Evolutionary conservation across 495 filamentous ascomycete species (phyloP), one percentile per base, ranked within the genome.

Genomic region (Amniculicola lignicola): DNA sequence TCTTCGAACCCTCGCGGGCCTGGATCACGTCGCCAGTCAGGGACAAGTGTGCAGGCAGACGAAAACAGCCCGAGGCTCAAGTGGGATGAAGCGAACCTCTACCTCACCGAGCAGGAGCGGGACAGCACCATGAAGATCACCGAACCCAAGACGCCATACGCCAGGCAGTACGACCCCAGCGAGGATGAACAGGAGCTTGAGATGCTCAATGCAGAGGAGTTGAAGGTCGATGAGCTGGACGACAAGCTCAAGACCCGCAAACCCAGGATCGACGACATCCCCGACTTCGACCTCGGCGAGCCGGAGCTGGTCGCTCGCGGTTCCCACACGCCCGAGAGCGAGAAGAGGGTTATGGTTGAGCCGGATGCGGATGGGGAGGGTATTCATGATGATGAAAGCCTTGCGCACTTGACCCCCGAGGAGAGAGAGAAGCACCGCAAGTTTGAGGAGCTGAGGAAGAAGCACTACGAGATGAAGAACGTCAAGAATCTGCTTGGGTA

Each of bases 381-480:
- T 6, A 45, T 51, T 58, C 77, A 81, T 31, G 77, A 75, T 45
- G 79, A 80, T 23, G 80, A 82, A 59, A n/a, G n/a, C n/a, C 63
- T 78, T 46, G 71, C 78, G 16, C 74, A 84, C 18, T 76, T 88
- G 64, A 83, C 77, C 21, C 78, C 83, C 29, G 91, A 96, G 70
- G 90, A 93, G 61, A 73, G 74, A 53, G 89, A 88, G 75, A 95
- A 96, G 75, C 93, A 98, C 67, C 80, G 80, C 55, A 79, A 85
- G 69, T 98, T 98, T 66, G 91, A 95, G 74, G 77, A 87, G 73
- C 79, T 89, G 77, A 79, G 93, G 69, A 95, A 90, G 81, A 89
- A 82, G 73, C 93, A 98, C 70, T 98, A 98, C 69, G 94, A 97
- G 77, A 97, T 98, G 94, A 90, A 82, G 77, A 86, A 93, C 66